Evolutionary conservation across 768 basidiomycete species (phyloP).

Genomic region (Termitomyces sp.): DNA sequence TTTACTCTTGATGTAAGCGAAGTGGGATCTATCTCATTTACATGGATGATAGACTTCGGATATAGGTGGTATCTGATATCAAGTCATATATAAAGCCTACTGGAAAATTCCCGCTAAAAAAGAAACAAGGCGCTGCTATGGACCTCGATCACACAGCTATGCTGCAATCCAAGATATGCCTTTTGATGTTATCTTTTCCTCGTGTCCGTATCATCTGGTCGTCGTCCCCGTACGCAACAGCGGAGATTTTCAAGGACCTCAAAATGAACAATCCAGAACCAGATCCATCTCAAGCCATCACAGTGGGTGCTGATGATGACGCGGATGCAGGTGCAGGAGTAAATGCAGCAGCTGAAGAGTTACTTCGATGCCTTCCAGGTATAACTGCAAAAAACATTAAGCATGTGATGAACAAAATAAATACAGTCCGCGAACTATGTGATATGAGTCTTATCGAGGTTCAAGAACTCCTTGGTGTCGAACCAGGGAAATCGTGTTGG

Average conservation of each 20-base stretch:
- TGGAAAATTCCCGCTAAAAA: slow-evolving; percentile 51
- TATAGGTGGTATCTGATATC: slow-evolving; percentile 55
- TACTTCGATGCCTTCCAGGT: slow-evolving; percentile 78
- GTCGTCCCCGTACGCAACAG: slow-evolving; percentile 87
- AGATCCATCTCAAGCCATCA: slow-evolving; percentile 66
- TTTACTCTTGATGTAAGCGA: slow-evolving; percentile 77
- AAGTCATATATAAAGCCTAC: slow-evolving; percentile 63
- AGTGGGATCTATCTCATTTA: not conserved
- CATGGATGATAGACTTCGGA: not conserved
- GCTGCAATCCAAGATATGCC: slow-evolving; percentile 88
- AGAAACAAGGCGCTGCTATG: slow-evolving; percentile 27
- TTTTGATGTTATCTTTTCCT: slow-evolving; percentile 87
- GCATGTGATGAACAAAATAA: slow-evolving; percentile 78
- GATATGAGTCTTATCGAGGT: slow-evolving; percentile 54
- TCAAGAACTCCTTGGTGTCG: slow-evolving; percentile 71
- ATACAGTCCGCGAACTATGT: slow-evolving; percentile 71
- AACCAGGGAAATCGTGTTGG: slow-evolving; percentile 75
- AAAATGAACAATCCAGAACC: slow-evolving; percentile 80
- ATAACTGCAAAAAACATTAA: slow-evolving; percentile 80
- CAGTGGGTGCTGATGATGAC: slow-evolving; percentile 77
- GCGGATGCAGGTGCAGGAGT: slow-evolving; percentile 60
- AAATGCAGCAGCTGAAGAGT: slow-evolving; percentile 75
- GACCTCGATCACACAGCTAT: slow-evolving; percentile 34
- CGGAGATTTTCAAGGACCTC: slow-evolving; percentile 90
- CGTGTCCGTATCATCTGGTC: slow-evolving; percentile 96